These are phyloP conservation scores for Boletus albobrunnescens DNA, from an alignment of 1,284 basidiomycete genomes.

Conservation along the genomic window DNA sequence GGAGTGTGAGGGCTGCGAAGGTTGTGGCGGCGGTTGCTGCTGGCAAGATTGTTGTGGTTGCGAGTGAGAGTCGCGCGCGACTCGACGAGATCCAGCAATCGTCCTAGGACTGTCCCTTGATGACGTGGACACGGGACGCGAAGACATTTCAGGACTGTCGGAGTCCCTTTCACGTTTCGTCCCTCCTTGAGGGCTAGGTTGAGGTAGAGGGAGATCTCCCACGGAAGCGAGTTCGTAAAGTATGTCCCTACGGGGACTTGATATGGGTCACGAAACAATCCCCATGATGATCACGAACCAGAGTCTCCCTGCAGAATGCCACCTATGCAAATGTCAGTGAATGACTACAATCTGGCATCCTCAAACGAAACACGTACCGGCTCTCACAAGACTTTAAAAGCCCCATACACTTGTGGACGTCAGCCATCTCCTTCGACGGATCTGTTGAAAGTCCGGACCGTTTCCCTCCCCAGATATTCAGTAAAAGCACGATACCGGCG, in stretches of 20 bases:
- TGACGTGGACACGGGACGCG: slow-evolving; percentile 3
- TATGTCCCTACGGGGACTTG: slow-evolving; percentile 48
- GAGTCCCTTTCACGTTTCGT: slow-evolving; percentile 62
- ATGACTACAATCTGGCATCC: too few species aligned
- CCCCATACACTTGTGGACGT: slow-evolving; percentile 61
- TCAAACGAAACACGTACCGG: slow-evolving; percentile 19
- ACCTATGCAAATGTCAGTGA: slow-evolving; percentile 14
- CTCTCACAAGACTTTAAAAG: slow-evolving; percentile 40
- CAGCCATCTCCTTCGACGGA: slow-evolving; percentile 51
- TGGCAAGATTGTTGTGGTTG: slow-evolving; percentile 13
- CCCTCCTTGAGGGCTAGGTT: slow-evolving; percentile 42
- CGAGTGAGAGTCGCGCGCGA: slow-evolving; percentile 21
- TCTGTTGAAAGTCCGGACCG: slow-evolving; percentile 47
- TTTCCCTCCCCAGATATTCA: slow-evolving; percentile 53
- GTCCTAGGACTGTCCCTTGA: slow-evolving; percentile 20
- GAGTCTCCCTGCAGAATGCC: slow-evolving; percentile 29
- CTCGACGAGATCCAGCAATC: slow-evolving; percentile 35
- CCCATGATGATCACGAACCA: slow-evolving; percentile 19
- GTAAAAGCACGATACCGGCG: slow-evolving; percentile 47
- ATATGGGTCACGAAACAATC: background rate
- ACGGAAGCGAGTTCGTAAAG: slow-evolving; percentile 64
- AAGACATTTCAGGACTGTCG: slow-evolving; percentile 34
- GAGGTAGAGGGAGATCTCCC: slow-evolving; percentile 61
- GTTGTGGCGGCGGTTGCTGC: slow-evolving; percentile 4
- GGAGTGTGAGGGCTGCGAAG: background rate